These are phyloP conservation scores for Alternaria infectoria DNA, from an alignment of 2,329 filamentous ascomycete species.

Conservation along the genomic window DNA sequence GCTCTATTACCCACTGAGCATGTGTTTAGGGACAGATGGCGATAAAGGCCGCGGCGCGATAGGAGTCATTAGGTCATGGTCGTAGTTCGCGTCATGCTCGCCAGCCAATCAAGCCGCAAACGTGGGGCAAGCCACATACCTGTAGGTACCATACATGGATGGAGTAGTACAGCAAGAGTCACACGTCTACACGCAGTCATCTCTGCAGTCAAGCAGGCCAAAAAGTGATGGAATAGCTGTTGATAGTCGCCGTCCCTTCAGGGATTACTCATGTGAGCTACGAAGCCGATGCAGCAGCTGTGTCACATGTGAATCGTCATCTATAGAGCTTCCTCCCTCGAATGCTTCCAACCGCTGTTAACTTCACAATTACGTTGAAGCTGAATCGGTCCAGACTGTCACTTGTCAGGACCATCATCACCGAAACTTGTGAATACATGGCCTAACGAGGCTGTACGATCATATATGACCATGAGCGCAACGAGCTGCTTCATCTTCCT, in stretches of 20 bases:
- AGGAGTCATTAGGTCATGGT: conserved; percentile 27
- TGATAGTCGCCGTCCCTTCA: background rate
- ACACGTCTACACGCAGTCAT: conserved; percentile 12
- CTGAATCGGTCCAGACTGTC: background rate
- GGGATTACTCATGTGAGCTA: background rate
- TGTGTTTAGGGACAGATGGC: conserved; percentile 20
- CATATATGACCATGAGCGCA: background rate
- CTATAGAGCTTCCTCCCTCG: background rate
- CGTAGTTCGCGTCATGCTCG: conserved; percentile 25
- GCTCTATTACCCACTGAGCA: conserved; percentile 1
- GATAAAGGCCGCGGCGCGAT: conserved; percentile 24
- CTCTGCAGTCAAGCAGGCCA: background rate
- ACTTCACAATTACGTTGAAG: background rate
- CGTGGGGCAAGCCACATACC: conserved; percentile 23
- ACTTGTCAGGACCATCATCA: background rate
- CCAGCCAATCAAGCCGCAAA: conserved; percentile 35
- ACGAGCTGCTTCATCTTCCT: background rate
- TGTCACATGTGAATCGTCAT: background rate
- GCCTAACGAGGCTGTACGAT: background rate
- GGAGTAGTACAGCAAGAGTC: conserved; percentile 14
- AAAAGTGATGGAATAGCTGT: background rate
- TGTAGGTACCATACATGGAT: background rate
- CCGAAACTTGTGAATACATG: background rate
- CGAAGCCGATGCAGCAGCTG: background rate
- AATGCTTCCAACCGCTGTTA: background rate